phyloP scores from a whole-genome alignment of 257 asterid species.

The Cruciata laevipes region DNA sequence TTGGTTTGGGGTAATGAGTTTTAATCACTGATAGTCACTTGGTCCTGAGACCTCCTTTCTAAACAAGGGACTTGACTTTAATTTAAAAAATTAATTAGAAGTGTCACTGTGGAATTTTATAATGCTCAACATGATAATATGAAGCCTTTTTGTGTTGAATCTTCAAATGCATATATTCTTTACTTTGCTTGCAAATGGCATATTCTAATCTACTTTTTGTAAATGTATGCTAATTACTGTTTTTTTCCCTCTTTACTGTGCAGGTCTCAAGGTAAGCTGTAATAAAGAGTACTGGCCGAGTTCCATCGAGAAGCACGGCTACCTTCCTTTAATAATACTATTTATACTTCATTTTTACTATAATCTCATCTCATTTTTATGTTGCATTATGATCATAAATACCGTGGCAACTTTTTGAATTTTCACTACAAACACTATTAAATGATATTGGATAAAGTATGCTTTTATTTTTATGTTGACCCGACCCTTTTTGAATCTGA shows the following conservation, averaged over 20 bases:
- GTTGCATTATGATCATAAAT: neutral
- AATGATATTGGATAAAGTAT: neutral
- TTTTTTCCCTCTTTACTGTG: conserved; percentile 23
- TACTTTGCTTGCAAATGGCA: neutral
- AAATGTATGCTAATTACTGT: neutral
- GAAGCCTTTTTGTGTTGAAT: neutral
- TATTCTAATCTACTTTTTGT: too few species aligned
- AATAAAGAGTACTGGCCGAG: conserved; percentile 27
- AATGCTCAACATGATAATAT: neutral
- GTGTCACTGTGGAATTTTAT: neutral
- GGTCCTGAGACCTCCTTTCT: neutral
- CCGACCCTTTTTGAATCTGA: neutral
- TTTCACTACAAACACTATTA: neutral
- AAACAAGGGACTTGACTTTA: neutral
- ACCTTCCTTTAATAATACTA: neutral
- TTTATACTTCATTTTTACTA: neutral
- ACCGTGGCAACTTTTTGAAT: neutral
- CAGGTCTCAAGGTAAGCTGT: conserved; percentile 77
- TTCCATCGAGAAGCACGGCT: conserved; percentile 28
- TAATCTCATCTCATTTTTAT: neutral
- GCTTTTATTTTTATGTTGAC: neutral
- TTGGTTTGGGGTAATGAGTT: neutral
- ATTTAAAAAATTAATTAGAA: too few species aligned
- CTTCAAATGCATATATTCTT: neutral
- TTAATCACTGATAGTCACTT: neutral